Evolutionary conservation across 495 filamentous ascomycete genomes (phyloP), one percentile per base, ranked within the genome.

Genomic region (Podospora tetraspora): DNA sequence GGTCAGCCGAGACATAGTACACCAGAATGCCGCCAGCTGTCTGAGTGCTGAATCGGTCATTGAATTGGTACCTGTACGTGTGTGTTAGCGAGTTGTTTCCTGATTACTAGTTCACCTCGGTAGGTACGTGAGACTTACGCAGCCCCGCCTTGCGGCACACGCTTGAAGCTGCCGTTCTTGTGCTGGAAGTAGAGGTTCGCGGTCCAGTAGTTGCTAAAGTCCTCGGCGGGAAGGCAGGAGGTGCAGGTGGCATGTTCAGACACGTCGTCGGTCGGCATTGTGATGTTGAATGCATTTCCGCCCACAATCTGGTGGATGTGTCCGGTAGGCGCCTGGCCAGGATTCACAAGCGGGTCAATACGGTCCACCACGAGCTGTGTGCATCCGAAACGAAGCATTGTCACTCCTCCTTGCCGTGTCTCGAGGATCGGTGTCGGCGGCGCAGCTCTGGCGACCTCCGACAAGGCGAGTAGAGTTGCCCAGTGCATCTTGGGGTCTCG

Each of bases 1-100:
- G 80, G 67, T 83, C 78, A 11, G 82, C 81, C 56, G 82, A 82
- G 71, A 84, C 82, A 72, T 86, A 85, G 79, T 86, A 86, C 11
- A 86, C 80, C 3, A 84, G 76, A 61, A 84, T 77, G 43, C 84
- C 84, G 30, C 83, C 84, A 19, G 75, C 68, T 8, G 75, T 84
- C 69, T 84, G 79, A 43, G 81, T 84, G 69, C 77, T 79, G 69
- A 82, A 84, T 30, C 76, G 71, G 70, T 85, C 83, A 73, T 74
- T 78, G 72, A 83, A 84, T 70, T 83, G 80, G 66, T 62, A 67
- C 10, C 66, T 66, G 11, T 12, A 21, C 27, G 27, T 16, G 56
- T 30, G 21, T 3, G 24, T 13, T 4, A 27, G 58, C 29, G 29
- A 30, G 29, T 21, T 19, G 19, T 1, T 30, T 7, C 22, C 30